Conservation (phyloP, 2,329 filamentous ascomycete species). For the Colletotrichum orbiculare region DNA sequence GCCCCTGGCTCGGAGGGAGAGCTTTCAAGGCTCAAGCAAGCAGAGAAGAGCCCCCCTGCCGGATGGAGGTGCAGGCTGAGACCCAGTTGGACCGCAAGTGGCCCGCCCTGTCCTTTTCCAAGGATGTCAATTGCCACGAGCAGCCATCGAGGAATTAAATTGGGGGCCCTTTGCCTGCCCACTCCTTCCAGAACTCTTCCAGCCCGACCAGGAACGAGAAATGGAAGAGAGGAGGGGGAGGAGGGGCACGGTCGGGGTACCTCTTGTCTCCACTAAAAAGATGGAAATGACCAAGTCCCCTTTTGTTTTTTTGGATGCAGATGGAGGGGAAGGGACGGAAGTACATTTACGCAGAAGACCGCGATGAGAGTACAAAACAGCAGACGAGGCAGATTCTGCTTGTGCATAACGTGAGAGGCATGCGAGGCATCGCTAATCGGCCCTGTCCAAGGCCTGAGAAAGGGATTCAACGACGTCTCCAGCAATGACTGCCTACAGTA, state of each 20-base stretch:
- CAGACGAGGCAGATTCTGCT: neutral
- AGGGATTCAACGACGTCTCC: neutral
- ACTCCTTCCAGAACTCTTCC: constrained; percentile 35
- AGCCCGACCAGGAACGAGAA: neutral
- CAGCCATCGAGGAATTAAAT: constrained; percentile 17
- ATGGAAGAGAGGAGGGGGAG: constrained; percentile 5
- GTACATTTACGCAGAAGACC: too few relatives aligned
- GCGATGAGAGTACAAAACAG: too few relatives aligned
- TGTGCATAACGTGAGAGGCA: constrained; percentile 24
- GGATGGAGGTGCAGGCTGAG: constrained; percentile 2
- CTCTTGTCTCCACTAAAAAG: constrained; percentile 1
- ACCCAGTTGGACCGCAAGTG: constrained; percentile 23
- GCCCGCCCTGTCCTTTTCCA: constrained; percentile 2
- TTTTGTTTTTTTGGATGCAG: too few relatives aligned
- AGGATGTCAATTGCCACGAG: constrained; percentile 4
- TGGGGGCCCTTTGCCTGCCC: constrained; percentile 8
- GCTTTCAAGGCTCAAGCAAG: neutral
- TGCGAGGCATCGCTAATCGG: constrained; percentile 22
- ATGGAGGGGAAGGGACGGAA: too few relatives aligned
- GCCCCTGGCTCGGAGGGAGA: constrained; percentile 1
- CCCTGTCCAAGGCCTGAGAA: neutral
- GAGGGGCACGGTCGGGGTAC: neutral
- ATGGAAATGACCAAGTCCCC: neutral
- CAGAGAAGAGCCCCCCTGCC: constrained; percentile 3
- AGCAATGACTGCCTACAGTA: neutral